Evolutionary conservation across 1,284 basidiomycete genomes (phyloP), one percentile per base, ranked within the genome.

Genomic region (Ustilago trichophora): DNA sequence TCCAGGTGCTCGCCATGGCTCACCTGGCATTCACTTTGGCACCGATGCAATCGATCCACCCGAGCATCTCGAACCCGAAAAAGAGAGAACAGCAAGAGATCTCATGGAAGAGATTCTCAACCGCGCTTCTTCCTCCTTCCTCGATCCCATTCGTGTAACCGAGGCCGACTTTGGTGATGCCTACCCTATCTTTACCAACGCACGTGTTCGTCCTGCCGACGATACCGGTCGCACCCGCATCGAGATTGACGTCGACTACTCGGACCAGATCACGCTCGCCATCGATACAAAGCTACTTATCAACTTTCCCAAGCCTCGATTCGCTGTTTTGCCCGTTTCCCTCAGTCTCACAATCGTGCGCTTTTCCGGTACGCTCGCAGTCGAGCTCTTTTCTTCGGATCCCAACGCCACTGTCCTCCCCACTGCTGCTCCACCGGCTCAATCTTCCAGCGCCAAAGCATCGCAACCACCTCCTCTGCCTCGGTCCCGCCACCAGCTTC

Each of bases 211-310:
- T 16, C 86, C 86, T 1, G 83, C 85, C 22, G 85, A 86, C 47
- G 83, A 83, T 8, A 82, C 82, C 18, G 85, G 85, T 13, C 78
- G 83, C 13, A 80, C 86, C 36, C 80, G 85, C 38, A 83, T 86
- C 38, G 86, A 87, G 74, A 81, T 86, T 19, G 86, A 87, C 65
- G 66, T 87, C 32, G 85, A 86, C 72, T 87, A 86, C 66, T 74
- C 80, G 12, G 86, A 87, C 69, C 82, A 83, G 9, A 78, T 86
- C 26, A 83, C 84, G 5, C 77, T 87, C 5, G 82, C 84, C 6
- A 80, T 87, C 29, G 84, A 85, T 12, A 87, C 86, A 0, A 82
- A 84, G n/a, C 82, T 87, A 5, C 76, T 86, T 16, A 80, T 87
- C 77, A 87, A 87, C 73, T 85, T 86, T 47, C 86, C 86, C 19